Evolutionary conservation across 2,329 filamentous ascomycete species (phyloP).

Genomic region (Alternaria solani): DNA sequence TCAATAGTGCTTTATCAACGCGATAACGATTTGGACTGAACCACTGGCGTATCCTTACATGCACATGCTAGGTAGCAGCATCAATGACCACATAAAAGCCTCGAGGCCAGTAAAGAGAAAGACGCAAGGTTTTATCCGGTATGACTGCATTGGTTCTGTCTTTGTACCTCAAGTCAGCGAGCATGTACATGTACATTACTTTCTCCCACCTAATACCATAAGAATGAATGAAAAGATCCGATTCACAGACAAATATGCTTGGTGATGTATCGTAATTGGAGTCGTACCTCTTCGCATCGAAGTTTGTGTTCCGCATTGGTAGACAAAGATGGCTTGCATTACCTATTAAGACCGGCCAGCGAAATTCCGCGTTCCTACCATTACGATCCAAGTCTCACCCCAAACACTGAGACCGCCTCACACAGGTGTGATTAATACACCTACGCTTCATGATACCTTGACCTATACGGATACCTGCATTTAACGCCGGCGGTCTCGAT

Average conservation of each 20-base stretch:
- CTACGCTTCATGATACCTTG: background rate
- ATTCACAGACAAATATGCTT: background rate
- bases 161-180: background rate
- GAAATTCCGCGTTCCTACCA: background rate
- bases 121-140: background rate
- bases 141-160: background rate
- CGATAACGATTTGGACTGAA: background rate
- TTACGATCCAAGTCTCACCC: background rate
- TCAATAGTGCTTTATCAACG: background rate
- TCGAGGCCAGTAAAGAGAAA: background rate
- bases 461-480: background rate
- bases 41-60: background rate
- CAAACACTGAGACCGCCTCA: background rate
- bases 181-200: background rate
- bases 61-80: background rate
- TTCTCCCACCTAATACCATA: background rate
- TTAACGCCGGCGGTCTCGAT: constrained; percentile 47
- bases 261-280: background rate
- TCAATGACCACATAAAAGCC: background rate
- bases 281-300: background rate
- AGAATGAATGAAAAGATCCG: background rate
- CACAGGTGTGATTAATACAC: background rate
- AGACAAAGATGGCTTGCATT: background rate
- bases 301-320: background rate
- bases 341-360: background rate